Evolutionary conservation across 441 rosid genomes (phyloP).

Genomic region (Sinapis alba): DNA sequence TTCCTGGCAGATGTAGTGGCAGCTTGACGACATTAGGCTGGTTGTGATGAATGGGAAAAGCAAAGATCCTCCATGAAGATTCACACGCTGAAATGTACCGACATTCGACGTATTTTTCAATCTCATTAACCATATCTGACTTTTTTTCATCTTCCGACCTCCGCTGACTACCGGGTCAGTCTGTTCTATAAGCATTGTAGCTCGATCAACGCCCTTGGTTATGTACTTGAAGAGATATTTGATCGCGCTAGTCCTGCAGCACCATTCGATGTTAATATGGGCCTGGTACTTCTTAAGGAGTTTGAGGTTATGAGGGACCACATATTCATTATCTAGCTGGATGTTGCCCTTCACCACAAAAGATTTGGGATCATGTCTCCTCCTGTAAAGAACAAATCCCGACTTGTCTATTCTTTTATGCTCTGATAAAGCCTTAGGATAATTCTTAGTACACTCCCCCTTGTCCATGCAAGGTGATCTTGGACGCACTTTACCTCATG

Average conservation of each 20-base stretch:
- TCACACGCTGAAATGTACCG: background rate
- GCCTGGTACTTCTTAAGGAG: background rate
- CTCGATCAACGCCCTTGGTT: background rate
- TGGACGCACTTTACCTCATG: background rate
- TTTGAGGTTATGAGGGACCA: background rate
- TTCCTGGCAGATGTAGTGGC: background rate
- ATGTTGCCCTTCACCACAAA: too few species aligned
- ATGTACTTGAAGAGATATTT: background rate
- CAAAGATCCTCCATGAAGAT: background rate
- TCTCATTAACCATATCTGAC: background rate
- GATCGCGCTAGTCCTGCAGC: background rate
- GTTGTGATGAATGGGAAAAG: background rate
- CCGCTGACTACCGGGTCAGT: too few species aligned
- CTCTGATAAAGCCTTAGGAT: background rate
- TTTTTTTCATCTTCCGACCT: too few species aligned
- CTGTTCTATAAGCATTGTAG: too few species aligned
- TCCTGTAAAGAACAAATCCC: background rate
- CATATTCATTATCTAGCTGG: constrained; percentile 1
- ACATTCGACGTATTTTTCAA: background rate
- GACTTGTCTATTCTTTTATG: background rate
- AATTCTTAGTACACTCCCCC: background rate
- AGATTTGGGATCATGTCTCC: too few species aligned
- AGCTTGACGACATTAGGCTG: background rate
- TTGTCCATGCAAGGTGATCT: background rate
- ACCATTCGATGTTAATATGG: background rate